Evolutionary conservation across 2,329 filamentous ascomycete genomes (phyloP), one percentile per base, ranked within the genome.

Genomic region (Pseudogymnoascus sp.): DNA sequence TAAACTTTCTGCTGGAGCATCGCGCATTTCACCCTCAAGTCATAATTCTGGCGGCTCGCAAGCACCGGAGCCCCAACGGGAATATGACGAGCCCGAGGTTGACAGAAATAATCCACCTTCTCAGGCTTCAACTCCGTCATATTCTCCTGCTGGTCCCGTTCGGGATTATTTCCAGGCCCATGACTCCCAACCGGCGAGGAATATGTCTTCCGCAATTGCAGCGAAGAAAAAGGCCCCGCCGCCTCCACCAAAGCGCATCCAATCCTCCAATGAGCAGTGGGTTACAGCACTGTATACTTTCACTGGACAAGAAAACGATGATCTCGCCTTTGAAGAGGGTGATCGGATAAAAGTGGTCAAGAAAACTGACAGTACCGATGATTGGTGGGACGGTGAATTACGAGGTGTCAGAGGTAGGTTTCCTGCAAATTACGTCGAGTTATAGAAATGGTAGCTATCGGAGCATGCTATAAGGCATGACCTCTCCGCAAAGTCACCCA

Each of bases 361-460:
- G 76, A 90, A 88, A 77, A 94, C 90, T 2, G 82, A 84, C 5
- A 91, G 87, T 64, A 87, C 85, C 21, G 88, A 94, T 74, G 90
- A 94, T 71, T 95, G 90, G 90, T 95, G 90, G 90, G 83, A 90
- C 65, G 90, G 90, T 10, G 89, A 94, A 73, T 66, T 92, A 12
- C 78, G 79, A 40, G 90, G 90, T 0, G 73, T 78, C 27, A 82
- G 80, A 70, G 90, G 90, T 3, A 86, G 79, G 67, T 95, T 95
- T 71, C 90, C 90, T 0, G 90, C 90, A 5, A 95, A 95, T 74
- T 95, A 95, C 21, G 58, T 59, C 21, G 35, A 59, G 58, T 37
- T 39, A 29, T 59, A 40, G n/a, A 33, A 12, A 27, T 13, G 29
- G 15, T 4, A 9, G 58, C n/a, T 59, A 31, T 29, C n/a, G n/a